Conservation (phyloP, 805 yeast species). For the Hanseniaspora lachancei region DNA sequence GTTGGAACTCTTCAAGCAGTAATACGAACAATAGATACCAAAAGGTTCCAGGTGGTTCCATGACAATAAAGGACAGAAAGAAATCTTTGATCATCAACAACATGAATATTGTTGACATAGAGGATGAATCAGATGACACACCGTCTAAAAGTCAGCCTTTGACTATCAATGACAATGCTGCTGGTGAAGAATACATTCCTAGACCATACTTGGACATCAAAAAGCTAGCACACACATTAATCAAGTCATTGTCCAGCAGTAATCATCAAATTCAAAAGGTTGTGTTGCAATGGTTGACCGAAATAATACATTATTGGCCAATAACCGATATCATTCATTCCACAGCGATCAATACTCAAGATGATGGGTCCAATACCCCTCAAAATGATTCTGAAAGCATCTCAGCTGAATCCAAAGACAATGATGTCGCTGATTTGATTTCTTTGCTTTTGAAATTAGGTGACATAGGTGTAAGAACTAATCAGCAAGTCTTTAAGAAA, state of each 20-base stretch:
- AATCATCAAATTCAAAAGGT: constrained; percentile 67
- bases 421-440: constrained; percentile 3
- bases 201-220: constrained; percentile 47
- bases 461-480: neutral
- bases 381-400: neutral
- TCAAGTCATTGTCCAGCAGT: constrained; percentile 64
- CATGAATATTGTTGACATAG: constrained; percentile 1
- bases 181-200: constrained; percentile 41
- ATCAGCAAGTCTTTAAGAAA: neutral
- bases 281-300: constrained; percentile 70
- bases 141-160: neutral
- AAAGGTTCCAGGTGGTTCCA: neutral
- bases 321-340: constrained; percentile 24
- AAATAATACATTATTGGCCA: constrained; percentile 36
- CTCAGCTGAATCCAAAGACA: constrained; percentile 2
- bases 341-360: neutral
- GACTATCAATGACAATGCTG: neutral
- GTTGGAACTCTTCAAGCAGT: neutral
- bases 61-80: constrained; percentile 25
- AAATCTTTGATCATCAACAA: constrained; percentile 15
- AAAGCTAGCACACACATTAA: constrained; percentile 63
- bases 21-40: neutral
- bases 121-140: neutral
- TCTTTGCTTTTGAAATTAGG: constrained; percentile 3
- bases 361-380: neutral